These are phyloP conservation scores for Phlebiopsis gigantea DNA, from an alignment of 768 basidiomycete species.

Conservation along the genomic window DNA sequence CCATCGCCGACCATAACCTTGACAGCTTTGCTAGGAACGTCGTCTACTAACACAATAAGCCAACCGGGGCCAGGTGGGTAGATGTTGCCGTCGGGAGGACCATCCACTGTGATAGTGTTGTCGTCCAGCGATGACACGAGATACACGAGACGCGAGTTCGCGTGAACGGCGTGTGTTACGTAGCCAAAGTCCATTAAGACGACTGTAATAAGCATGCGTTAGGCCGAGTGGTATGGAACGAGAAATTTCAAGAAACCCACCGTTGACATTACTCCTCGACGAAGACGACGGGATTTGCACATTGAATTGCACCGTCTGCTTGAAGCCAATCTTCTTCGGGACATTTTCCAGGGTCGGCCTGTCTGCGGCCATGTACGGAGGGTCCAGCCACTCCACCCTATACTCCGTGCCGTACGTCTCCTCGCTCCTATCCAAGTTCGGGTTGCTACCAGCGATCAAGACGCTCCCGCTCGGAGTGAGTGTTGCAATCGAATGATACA, in stretches of 20 bases:
- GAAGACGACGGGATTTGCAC: constrained; percentile 37
- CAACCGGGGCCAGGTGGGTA: constrained; percentile 84
- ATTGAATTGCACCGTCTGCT: constrained; percentile 39
- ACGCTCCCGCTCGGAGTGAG: constrained; percentile 66
- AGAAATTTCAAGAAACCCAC: constrained; percentile 25
- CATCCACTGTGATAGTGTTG: constrained; percentile 49
- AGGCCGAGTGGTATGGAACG: background rate
- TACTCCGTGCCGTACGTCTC: constrained; percentile 80
- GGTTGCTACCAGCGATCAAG: constrained; percentile 82
- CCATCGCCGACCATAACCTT: constrained; percentile 71
- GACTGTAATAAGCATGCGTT: constrained; percentile 35
- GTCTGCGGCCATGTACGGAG: constrained; percentile 66
- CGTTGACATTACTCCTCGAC: constrained; percentile 40
- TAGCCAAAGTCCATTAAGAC: constrained; percentile 79
- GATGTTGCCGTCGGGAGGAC: constrained; percentile 57
- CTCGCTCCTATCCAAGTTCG: constrained; percentile 75
- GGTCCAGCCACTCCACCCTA: constrained; percentile 79
- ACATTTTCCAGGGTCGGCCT: constrained; percentile 46
- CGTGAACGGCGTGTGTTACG: constrained; percentile 72
- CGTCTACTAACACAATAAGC: constrained; percentile 62
- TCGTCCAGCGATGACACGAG: constrained; percentile 42
- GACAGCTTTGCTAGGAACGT: constrained; percentile 57
- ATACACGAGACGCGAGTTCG: constrained; percentile 73
- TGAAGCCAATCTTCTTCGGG: constrained; percentile 38
- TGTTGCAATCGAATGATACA: constrained; percentile 84